Conservation (phyloP, 495 filamentous ascomycete species). For the Tetracladium setigerum region DNA sequence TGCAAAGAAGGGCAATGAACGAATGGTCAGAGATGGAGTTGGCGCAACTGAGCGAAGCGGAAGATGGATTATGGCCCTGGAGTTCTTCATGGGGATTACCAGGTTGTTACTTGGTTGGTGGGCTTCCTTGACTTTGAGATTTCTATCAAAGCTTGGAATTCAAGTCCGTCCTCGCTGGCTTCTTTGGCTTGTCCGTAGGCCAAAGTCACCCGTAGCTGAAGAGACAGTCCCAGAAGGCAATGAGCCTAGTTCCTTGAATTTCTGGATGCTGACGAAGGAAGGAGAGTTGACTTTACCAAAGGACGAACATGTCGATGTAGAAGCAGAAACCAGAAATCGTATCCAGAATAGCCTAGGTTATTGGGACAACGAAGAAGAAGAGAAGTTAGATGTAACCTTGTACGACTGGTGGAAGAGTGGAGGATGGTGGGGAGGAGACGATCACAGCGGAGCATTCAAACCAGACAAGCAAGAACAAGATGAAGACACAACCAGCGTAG, state of each 20-base stretch:
- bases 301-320: constrained; percentile 65
- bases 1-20: constrained; percentile 48
- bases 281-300: constrained; percentile 49
- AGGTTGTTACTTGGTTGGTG: constrained; percentile 54
- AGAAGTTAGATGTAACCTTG: constrained; percentile 60
- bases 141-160: constrained; percentile 55
- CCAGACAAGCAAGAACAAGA: constrained; percentile 39
- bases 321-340: constrained; percentile 60
- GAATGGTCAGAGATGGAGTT: constrained; percentile 54
- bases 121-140: constrained; percentile 43
- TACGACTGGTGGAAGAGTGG: constrained; percentile 76
- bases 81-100: constrained; percentile 67
- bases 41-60: constrained; percentile 67
- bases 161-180: constrained; percentile 56
- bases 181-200: constrained; percentile 38
- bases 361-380: constrained; percentile 40
- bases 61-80: constrained; percentile 62
- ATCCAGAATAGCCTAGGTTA: constrained; percentile 15
- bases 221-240: constrained; percentile 18
- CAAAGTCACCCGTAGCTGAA: constrained; percentile 23
- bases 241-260: constrained; percentile 37
- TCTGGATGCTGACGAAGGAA: constrained; percentile 51
- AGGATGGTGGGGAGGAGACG: constrained; percentile 75
- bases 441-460: constrained; percentile 65
- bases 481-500: constrained; percentile 71